Evolutionary conservation across 495 filamentous ascomycete genomes (phyloP).

Genomic region (Lentithecium fluviatile): DNA sequence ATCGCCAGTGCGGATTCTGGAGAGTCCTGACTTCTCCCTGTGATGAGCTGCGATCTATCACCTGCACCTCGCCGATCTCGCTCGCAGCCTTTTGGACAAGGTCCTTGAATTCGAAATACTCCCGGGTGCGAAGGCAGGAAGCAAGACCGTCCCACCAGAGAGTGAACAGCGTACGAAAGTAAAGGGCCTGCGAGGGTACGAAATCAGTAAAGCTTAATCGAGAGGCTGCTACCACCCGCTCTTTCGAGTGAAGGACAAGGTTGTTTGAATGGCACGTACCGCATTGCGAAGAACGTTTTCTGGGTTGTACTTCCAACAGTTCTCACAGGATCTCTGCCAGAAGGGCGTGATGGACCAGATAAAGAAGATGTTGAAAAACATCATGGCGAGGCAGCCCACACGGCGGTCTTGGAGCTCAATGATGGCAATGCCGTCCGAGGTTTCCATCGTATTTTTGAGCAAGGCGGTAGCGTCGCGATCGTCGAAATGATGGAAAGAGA

Average conservation of each 20-base stretch:
- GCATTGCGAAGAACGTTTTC: slow-evolving; percentile 44
- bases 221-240: no score
- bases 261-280: no score
- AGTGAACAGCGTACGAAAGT: slow-evolving; percentile 49
- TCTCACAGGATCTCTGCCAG: slow-evolving; percentile 45
- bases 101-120: slow-evolving; percentile 16
- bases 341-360: slow-evolving; percentile 54
- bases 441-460: slow-evolving; percentile 61
- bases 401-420: slow-evolving; percentile 69
- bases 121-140: slow-evolving; percentile 63
- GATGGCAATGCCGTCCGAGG: slow-evolving; percentile 66
- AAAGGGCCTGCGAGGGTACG: slow-evolving; percentile 42
- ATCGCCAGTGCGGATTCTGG: no score
- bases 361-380: slow-evolving; percentile 54
- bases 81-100: no score
- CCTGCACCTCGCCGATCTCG: no score
- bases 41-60: no score
- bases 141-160: slow-evolving; percentile 66
- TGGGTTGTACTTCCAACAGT: slow-evolving; percentile 56
- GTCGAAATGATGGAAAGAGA: slow-evolving; percentile 77
- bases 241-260: no score
- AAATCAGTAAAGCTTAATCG: slow-evolving; percentile 3
- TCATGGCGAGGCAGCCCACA: slow-evolving; percentile 53
- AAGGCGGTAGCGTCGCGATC: slow-evolving; percentile 58
- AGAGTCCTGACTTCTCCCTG: no score